Percentiles rank a stretch among this genome's conserved stretches.
These are phyloP conservation scores for Perkinsus marinus DNA, from an alignment of 169 alveolate genomes.

Conservation along the genomic window DNA sequence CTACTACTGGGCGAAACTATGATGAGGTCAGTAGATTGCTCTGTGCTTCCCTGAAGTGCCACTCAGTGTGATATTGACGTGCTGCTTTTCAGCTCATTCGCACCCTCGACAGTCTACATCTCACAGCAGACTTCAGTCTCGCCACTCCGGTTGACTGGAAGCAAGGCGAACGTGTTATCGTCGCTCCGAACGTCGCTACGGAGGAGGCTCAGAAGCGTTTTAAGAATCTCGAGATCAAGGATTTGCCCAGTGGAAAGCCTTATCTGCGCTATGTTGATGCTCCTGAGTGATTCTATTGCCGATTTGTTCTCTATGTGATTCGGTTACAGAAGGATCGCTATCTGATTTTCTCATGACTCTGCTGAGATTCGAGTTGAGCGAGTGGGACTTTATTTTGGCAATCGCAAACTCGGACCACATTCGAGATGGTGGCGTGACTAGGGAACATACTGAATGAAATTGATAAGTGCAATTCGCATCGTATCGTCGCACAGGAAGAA, in stretches of 20 bases:
- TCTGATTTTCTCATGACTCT: too few species aligned
- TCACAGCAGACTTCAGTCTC: not conserved
- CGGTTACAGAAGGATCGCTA: too few species aligned
- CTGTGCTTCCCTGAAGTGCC: not conserved
- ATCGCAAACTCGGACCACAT: too few species aligned
- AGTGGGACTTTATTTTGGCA: too few species aligned
- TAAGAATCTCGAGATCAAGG: not conserved
- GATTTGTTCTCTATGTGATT: too few species aligned
- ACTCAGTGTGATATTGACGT: not conserved
- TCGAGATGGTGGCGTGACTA: too few species aligned
- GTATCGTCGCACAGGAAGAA: too few species aligned
- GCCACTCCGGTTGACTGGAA: constrained; percentile 26
- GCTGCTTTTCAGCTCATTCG: not conserved
- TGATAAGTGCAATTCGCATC: too few species aligned
- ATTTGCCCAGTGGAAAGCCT: constrained; percentile 14
- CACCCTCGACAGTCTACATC: not conserved
- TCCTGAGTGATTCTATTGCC: not conserved
- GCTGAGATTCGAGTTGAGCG: too few species aligned
- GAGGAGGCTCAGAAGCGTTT: constrained; percentile 14
- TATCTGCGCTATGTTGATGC: constrained; percentile 16
- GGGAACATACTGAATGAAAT: too few species aligned
- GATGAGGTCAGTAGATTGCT: constrained; percentile 18
- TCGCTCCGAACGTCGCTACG: constrained; percentile 3
- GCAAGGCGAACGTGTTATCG: constrained; percentile 10
- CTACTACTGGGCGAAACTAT: constrained; percentile 51